A percentile compares a stretch with the other conserved stretches of the same genome.
phyloP scores from a whole-genome alignment of 495 filamentous ascomycete species.

The Elasticomyces elasticus region DNA sequence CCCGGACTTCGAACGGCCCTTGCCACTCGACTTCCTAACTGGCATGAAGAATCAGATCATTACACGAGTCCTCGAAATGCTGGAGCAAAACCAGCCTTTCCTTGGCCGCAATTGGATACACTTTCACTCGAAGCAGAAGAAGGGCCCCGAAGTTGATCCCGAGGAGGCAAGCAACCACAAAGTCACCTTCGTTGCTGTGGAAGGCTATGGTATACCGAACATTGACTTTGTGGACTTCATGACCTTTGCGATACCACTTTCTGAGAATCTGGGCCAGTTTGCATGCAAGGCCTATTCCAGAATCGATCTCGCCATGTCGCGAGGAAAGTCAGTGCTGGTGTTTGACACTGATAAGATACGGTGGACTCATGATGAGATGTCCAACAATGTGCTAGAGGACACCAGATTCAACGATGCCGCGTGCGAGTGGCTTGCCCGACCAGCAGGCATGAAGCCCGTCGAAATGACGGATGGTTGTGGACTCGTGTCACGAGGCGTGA shows the following conservation, averaged over 20 bases:
- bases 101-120: constrained; percentile 29
- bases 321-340: constrained; percentile 18
- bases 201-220: constrained; percentile 5
- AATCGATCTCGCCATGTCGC: constrained; percentile 27
- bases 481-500: constrained; percentile 22
- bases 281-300: constrained; percentile 32
- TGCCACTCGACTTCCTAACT: background rate
- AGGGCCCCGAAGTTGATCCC: constrained; percentile 16
- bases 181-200: constrained; percentile 3
- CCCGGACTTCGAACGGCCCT: background rate
- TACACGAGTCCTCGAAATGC: background rate
- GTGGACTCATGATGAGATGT: constrained; percentile 13
- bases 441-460: background rate
- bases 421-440: background rate
- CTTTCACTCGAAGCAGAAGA: constrained; percentile 24
- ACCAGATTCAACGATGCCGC: constrained; percentile 23
- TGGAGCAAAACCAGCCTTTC: constrained; percentile 19
- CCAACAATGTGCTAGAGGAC: constrained; percentile 23
- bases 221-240: background rate
- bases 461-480: constrained; percentile 26
- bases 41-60: background rate
- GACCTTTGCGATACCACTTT: constrained; percentile 29
- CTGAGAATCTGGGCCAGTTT: constrained; percentile 22
- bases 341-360: constrained; percentile 26
- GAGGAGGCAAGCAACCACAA: constrained; percentile 1